Evolutionary conservation across 768 basidiomycete species (phyloP).

Genomic region (Lentinula boryana): DNA sequence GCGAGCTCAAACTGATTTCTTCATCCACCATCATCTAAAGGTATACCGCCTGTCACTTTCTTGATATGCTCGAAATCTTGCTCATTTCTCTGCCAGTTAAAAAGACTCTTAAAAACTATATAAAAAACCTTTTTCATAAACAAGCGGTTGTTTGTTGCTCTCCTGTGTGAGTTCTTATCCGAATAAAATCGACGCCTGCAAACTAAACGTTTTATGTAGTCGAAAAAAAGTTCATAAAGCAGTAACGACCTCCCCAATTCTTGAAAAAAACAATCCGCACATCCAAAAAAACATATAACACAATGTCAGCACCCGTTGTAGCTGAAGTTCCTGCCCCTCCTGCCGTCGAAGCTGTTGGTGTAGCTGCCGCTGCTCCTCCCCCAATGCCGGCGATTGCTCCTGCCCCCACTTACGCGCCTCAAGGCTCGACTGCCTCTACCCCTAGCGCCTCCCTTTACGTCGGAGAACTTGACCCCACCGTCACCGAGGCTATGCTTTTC

Average conservation of each 20-base stretch:
- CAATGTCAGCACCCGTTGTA: conserved; percentile 55
- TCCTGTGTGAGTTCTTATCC: conserved; percentile 49
- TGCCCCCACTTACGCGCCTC: conserved; percentile 53
- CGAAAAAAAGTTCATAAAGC: conserved; percentile 83
- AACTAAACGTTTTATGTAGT: conserved; percentile 28
- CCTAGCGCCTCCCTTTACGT: conserved; percentile 96
- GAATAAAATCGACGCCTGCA: conserved; percentile 11
- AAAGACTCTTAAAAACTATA: conserved; percentile 68
- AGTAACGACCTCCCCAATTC: conserved; percentile 73
- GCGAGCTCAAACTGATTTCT: conserved; percentile 28
- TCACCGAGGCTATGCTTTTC: conserved; percentile 99
- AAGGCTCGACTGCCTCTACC: conserved; percentile 51
- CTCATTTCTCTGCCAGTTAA: conserved; percentile 34
- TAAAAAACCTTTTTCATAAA: conserved; percentile 57
- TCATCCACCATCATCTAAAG: conserved; percentile 69
- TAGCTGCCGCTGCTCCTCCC: conserved; percentile 35
- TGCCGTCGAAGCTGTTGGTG: conserved; percentile 40
- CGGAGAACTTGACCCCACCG: conserved; percentile 95
- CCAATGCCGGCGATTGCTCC: conserved; percentile 17
- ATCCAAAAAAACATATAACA: conserved; percentile 17
- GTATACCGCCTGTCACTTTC: conserved; percentile 29
- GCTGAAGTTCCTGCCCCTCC: conserved; percentile 43
- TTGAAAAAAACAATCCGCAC: conserved; percentile 18
- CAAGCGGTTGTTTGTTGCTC: conserved; percentile 74
- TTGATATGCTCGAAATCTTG: conserved; percentile 9